Evolutionary conservation across 495 filamentous ascomycete genomes (phyloP).

Genomic region (Halenospora varia): DNA sequence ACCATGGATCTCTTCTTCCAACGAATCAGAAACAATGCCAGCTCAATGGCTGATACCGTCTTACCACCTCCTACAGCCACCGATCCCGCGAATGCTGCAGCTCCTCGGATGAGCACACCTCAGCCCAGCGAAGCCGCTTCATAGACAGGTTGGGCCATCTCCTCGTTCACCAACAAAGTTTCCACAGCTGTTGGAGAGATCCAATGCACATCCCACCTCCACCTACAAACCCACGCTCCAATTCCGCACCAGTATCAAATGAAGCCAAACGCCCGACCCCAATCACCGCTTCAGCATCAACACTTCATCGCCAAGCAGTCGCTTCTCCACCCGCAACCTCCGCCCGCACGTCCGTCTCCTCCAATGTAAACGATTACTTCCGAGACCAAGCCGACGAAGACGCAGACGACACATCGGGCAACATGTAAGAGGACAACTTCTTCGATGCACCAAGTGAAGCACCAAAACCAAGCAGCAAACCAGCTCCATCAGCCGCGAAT

Average conservation of each 20-base stretch:
- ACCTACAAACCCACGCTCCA: slow-evolving; percentile 40
- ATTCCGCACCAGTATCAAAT: slow-evolving; percentile 11
- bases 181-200: slow-evolving; percentile 85
- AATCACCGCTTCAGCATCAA: slow-evolving; percentile 46
- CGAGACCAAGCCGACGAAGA: slow-evolving; percentile 48
- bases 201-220: slow-evolving; percentile 39
- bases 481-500: slow-evolving; percentile 28
- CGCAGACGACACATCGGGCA: slow-evolving; percentile 52
- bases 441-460: slow-evolving; percentile 35
- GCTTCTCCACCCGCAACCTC: slow-evolving; percentile 40
- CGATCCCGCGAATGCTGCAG: slow-evolving; percentile 30
- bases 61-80: slow-evolving; percentile 50
- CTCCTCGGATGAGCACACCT: slow-evolving; percentile 70
- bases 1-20: slow-evolving; percentile 84
- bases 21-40: slow-evolving; percentile 71
- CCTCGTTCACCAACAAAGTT: slow-evolving; percentile 96
- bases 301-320: slow-evolving; percentile 48
- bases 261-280: slow-evolving; percentile 11
- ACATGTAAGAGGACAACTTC: slow-evolving; percentile 52
- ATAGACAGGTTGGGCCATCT: slow-evolving; percentile 98
- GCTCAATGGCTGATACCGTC: slow-evolving; percentile 74
- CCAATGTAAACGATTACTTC: slow-evolving; percentile 40
- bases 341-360: slow-evolving; percentile 36
- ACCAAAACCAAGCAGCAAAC: slow-evolving; percentile 20
- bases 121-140: slow-evolving; percentile 59